Percentiles rank a stretch among this genome's conserved stretches.
Conservation (phyloP, 2,329 filamentous ascomycete genomes). For the Passalora sequoiae region DNA sequence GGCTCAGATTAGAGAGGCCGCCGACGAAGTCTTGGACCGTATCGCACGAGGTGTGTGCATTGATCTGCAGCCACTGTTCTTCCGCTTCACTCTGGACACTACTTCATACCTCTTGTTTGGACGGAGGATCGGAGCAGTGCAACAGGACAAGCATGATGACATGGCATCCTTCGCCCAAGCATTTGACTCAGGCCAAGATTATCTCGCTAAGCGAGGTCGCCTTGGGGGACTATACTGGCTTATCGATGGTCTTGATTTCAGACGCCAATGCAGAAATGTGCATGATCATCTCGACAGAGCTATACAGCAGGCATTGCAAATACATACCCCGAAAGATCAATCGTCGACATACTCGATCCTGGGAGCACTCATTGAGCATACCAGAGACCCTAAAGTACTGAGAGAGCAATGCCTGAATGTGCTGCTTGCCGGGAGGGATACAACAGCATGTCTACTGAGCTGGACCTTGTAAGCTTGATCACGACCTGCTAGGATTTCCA, state of each 20-base stretch:
- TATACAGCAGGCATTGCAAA: too few relatives aligned
- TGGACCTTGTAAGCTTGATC: too few relatives aligned
- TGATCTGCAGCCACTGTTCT: background rate
- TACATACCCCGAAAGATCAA: too few relatives aligned
- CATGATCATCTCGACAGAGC: too few relatives aligned
- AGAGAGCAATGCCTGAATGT: constrained; percentile 10
- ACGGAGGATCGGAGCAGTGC: background rate
- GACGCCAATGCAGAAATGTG: too few relatives aligned
- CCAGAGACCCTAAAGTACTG: background rate
- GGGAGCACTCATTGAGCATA: too few relatives aligned
- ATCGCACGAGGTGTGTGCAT: too few relatives aligned
- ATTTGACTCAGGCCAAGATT: constrained; percentile 7
- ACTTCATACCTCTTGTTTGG: background rate
- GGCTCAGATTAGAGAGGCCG: background rate
- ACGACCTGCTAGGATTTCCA: too few relatives aligned
- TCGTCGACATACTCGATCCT: too few relatives aligned
- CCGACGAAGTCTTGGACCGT: background rate
- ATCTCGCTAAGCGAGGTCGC: constrained; percentile 5
- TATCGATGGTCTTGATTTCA: constrained; percentile 3
- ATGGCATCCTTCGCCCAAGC: constrained; percentile 1
- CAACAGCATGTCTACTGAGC: constrained; percentile 6
- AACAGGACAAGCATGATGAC: background rate
- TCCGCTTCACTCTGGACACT: background rate
- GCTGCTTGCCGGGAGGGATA: constrained; percentile 11
- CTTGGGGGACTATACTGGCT: constrained; percentile 10